phyloP scores from a whole-genome alignment of 257 asterid genomes.

The Forsythia viridissima region DNA sequence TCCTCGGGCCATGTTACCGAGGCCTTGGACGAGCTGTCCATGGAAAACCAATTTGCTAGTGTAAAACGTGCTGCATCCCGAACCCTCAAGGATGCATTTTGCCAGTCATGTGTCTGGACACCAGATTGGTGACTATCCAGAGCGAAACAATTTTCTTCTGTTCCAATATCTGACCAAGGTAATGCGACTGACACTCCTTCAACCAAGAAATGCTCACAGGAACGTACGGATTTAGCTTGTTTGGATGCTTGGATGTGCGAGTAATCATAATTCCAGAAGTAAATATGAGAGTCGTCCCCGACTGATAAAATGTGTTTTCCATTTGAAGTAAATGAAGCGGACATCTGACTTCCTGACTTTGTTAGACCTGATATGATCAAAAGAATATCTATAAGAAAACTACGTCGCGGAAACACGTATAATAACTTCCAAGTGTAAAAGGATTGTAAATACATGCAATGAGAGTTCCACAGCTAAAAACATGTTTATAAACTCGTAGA shows the following conservation, averaged over 20 bases:
- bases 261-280: constrained; percentile 66
- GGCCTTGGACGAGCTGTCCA: constrained; percentile 53
- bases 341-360: constrained; percentile 67
- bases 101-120: constrained; percentile 14
- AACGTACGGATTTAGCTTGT: constrained; percentile 51
- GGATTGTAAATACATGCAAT: neutral
- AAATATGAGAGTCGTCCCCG: constrained; percentile 72
- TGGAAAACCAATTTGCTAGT: constrained; percentile 64
- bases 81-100: constrained; percentile 22
- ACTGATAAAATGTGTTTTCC: constrained; percentile 72
- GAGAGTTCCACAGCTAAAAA: neutral
- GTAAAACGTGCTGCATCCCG: constrained; percentile 59
- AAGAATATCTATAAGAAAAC: constrained; percentile 1
- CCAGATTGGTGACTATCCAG: constrained; percentile 11
- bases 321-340: constrained; percentile 62
- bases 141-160: neutral
- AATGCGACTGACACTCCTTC: constrained; percentile 56
- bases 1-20: constrained; percentile 86
- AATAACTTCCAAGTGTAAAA: neutral
- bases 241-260: constrained; percentile 38
- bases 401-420: neutral
- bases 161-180: constrained; percentile 54
- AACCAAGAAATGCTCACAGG: constrained; percentile 65
- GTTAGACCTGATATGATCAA: constrained; percentile 42
- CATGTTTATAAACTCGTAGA: neutral